Evolutionary conservation across 495 filamentous ascomycete species (phyloP).

Genomic region (Penicillium ucsense): DNA sequence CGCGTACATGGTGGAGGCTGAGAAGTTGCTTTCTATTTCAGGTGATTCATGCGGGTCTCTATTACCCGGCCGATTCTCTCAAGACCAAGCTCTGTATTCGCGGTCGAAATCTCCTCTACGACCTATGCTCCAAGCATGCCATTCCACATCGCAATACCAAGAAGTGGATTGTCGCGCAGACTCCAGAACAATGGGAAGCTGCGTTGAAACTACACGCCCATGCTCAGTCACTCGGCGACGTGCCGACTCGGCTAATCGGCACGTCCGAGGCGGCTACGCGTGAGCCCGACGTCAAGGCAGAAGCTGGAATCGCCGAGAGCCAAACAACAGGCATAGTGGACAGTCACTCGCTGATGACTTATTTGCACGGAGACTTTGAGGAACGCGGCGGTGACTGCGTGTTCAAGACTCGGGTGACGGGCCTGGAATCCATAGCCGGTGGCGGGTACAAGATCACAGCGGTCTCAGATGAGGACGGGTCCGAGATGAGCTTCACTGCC

Average conservation of each 20-base stretch:
- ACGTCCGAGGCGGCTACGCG: conserved; percentile 45
- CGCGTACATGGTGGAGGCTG: too few relatives aligned
- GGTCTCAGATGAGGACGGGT: conserved; percentile 26
- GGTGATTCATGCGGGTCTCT: conserved; percentile 94
- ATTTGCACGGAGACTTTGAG: conserved; percentile 66
- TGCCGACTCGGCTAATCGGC: conserved; percentile 65
- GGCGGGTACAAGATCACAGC: conserved; percentile 52
- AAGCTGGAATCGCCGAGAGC: conserved; percentile 68
- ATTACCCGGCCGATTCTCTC: conserved; percentile 68
- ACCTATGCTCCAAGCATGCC: conserved; percentile 52
- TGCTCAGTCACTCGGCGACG: conserved; percentile 48
- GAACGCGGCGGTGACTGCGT: conserved; percentile 66
- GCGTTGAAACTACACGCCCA: conserved; percentile 58
- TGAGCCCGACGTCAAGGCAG: conserved; percentile 67
- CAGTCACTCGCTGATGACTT: conserved; percentile 73
- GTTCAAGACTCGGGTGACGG: conserved; percentile 50
- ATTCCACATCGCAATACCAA: conserved; percentile 68
- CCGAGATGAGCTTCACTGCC: conserved; percentile 50
- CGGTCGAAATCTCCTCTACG: conserved; percentile 70
- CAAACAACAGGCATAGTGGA: conserved; percentile 86
- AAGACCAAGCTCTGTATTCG: conserved; percentile 78
- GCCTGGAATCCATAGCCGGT: conserved; percentile 42
- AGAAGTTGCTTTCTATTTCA: conserved; percentile 13
- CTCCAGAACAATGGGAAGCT: conserved; percentile 52
- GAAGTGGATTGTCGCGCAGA: conserved; percentile 95